Evolutionary conservation across 2,329 filamentous ascomycete genomes (phyloP).

Genomic region (Talaromyces funiculosus): DNA sequence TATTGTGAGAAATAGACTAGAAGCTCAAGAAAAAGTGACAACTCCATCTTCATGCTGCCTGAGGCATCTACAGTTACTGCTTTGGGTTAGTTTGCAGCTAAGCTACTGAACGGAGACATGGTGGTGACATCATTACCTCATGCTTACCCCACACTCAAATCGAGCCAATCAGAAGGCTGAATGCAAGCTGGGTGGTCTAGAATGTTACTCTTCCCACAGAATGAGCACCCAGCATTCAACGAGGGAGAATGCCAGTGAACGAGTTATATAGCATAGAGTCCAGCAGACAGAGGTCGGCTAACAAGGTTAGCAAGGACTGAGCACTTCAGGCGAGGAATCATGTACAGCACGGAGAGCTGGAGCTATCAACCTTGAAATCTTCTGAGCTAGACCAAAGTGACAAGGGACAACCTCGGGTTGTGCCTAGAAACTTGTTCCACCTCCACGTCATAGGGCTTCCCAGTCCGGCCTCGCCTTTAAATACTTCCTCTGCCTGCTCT

Average conservation of each 20-base stretch:
- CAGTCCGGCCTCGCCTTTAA: neutral
- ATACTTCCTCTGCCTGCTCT: neutral
- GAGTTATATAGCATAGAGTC: no score
- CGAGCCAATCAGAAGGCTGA: neutral
- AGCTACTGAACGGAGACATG: neutral
- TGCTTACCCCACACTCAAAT: neutral
- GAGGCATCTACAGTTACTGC: neutral
- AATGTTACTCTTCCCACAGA: neutral
- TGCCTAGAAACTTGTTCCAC: neutral
- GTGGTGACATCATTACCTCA: neutral
- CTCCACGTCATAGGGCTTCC: slow-evolving; percentile 5
- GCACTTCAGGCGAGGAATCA: neutral
- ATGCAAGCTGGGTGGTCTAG: neutral
- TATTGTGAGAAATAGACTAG: no score
- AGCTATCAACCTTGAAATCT: neutral
- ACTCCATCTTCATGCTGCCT: neutral
- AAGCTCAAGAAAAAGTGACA: neutral
- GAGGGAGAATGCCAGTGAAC: no score
- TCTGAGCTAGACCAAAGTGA: neutral
- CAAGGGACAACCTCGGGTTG: neutral
- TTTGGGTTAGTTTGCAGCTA: neutral
- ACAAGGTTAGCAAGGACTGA: no score
- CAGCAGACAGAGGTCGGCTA: no score
- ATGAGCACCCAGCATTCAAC: neutral
- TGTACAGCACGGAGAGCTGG: neutral